These are phyloP conservation scores for Phytophthora hibernalis DNA, from an alignment of 352 stramenopile species.

Conservation along the genomic window DNA sequence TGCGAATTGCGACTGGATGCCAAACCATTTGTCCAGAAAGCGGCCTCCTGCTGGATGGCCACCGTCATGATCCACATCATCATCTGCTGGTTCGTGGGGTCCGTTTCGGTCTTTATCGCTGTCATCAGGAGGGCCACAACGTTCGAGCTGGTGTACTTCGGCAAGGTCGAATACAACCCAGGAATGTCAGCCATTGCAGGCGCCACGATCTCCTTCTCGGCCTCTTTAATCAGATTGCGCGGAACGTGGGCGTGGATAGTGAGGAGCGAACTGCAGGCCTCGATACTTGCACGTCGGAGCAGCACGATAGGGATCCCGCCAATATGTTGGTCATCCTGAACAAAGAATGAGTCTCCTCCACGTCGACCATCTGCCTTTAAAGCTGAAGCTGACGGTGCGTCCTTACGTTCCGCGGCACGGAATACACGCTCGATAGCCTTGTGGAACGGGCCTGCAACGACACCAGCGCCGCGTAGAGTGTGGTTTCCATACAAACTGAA, in stretches of 20 bases:
- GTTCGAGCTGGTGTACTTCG: conserved; percentile 88
- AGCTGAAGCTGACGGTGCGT: conserved; percentile 37
- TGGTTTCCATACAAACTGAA: conserved; percentile 86
- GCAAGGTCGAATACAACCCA: conserved; percentile 80
- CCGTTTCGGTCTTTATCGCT: conserved; percentile 80
- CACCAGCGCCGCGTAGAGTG: conserved; percentile 77
- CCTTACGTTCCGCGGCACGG: conserved; percentile 48
- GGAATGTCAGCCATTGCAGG: conserved; percentile 69
- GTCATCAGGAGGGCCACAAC: conserved; percentile 86
- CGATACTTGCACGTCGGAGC: conserved; percentile 75
- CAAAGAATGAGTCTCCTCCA: conserved; percentile 54
- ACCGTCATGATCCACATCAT: conserved; percentile 90
- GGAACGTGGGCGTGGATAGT: conserved; percentile 85
- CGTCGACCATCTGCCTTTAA: conserved; percentile 50
- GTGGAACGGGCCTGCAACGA: conserved; percentile 83
- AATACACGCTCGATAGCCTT: conserved; percentile 83
- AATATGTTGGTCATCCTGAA: conserved; percentile 71
- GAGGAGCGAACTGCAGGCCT: conserved; percentile 83
- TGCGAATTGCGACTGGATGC: conserved; percentile 87
- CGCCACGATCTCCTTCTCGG: conserved; percentile 73
- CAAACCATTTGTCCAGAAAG: conserved; percentile 81
- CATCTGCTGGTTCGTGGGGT: conserved; percentile 91
- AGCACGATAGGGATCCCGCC: conserved; percentile 79
- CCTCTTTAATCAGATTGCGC: conserved; percentile 81
- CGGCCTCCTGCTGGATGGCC: conserved; percentile 87